Base-by-base conservation (phyloP, 1,284 basidiomycete species). In the Phylloporus gajari region DNA sequence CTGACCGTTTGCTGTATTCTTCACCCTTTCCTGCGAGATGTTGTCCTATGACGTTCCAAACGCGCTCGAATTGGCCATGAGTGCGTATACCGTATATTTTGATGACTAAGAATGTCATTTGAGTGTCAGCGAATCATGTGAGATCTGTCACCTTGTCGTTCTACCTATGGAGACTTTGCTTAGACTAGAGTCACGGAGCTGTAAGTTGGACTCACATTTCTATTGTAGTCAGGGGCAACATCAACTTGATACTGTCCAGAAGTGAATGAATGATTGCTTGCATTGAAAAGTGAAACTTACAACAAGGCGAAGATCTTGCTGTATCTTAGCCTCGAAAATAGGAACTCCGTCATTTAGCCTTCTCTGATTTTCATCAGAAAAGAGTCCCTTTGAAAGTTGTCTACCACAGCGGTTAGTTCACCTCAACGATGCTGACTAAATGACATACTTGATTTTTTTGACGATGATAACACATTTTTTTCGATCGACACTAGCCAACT, bases 321-420 rank as follows among this genome's bases (percentile, higher is more conserved):
- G 91, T 88, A 93, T 89, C 78, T 92, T 92, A 0, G 92, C 91
- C 76, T 92, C 91, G 69, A 86, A 93, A 13, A 93, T 87, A 0
- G 91, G 91, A 3, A 91, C 80, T 12, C 86, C 87, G 1, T 86
- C 86, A 42, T 85, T 90, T 23, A 93, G 44, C 44, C 44, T 17
- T 79, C 91, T 93, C 74, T 93, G 90, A 72, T 93, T 93, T 73
- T 92, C 90, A 13, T 86, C 85, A 1, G 91, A 92, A 77, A 93
- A 93, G 72, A 90, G 87, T 0, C 92, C 91, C 13, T 88, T 87
- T 0, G 91, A 93, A 5, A 93, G 83, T 71, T 92, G 89, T 75
- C 91, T 92, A 69, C 13, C 44, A 25, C 12, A 25, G 27, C 4
- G 9, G 11, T 64, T 13, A 48, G 27, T 64, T 46, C 62, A 23